A percentile compares a stretch with the other conserved stretches of the same genome.
phyloP scores from a whole-genome alignment of 2,329 filamentous ascomycete species.

The Cladorrhinum sp. region DNA sequence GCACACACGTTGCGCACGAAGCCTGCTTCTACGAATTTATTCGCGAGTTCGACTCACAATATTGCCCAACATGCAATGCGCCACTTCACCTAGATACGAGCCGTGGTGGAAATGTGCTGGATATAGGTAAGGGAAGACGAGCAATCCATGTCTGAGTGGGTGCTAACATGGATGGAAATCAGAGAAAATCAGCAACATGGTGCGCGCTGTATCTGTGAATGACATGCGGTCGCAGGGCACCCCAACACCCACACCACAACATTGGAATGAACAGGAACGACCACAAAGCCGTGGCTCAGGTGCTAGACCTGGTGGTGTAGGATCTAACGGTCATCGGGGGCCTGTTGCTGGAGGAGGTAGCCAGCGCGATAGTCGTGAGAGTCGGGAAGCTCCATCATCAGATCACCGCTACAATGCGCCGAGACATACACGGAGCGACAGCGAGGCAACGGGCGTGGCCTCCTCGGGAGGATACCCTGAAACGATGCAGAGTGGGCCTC shows the following conservation, averaged over 20 bases:
- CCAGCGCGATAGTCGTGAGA: constrained; percentile 43
- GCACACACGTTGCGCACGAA: constrained; percentile 94
- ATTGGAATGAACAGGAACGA: constrained; percentile 64
- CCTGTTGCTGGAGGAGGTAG: constrained; percentile 34
- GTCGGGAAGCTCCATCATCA: constrained; percentile 42
- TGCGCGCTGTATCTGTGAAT: constrained; percentile 72
- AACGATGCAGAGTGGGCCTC: constrained; percentile 64
- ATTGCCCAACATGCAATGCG: constrained; percentile 90
- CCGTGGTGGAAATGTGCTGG: constrained; percentile 85
- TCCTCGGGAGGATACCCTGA: constrained; percentile 81
- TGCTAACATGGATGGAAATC: constrained; percentile 32
- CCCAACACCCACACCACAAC: constrained; percentile 51
- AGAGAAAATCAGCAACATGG: constrained; percentile 95
- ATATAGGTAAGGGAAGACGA: constrained; percentile 64
- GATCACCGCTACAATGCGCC: constrained; percentile 41
- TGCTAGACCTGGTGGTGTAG: constrained; percentile 39
- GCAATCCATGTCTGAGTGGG: constrained; percentile 20
- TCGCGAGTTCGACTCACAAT: constrained; percentile 87
- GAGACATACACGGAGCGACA: constrained; percentile 73
- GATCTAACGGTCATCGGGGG: constrained; percentile 36
- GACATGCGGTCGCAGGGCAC: constrained; percentile 57
- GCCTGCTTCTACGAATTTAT: constrained; percentile 99
- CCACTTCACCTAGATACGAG: constrained; percentile 90
- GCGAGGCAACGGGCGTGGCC: constrained; percentile 67
- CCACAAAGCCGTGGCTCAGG: constrained; percentile 50